Conservation (phyloP, 1,139 yeast genomes). For the Petasospora fabianii region DNA sequence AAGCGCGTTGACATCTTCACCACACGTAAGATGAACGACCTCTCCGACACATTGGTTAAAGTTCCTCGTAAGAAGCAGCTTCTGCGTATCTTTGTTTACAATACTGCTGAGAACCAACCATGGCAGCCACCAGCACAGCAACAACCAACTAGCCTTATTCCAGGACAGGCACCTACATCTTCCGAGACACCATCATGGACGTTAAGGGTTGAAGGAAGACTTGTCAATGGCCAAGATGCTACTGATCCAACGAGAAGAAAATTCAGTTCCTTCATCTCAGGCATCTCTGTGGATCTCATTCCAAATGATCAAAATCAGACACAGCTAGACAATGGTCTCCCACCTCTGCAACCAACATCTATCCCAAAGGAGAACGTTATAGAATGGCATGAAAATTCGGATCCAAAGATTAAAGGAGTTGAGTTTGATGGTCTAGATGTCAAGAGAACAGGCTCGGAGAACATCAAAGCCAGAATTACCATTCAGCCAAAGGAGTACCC, state of each 20-base stretch:
- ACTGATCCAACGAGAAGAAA: slow-evolving; percentile 45
- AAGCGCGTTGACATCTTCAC: slow-evolving; percentile 74
- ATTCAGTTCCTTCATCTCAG: slow-evolving; percentile 79
- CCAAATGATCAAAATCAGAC: slow-evolving; percentile 28
- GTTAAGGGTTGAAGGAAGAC: slow-evolving; percentile 80
- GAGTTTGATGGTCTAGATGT: slow-evolving; percentile 89
- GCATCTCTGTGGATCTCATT: slow-evolving; percentile 74
- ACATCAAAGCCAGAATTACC: slow-evolving; percentile 67
- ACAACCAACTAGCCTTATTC: slow-evolving; percentile 9
- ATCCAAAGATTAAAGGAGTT: slow-evolving; percentile 38
- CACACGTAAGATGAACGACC: slow-evolving; percentile 77
- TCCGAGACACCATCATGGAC: slow-evolving; percentile 67
- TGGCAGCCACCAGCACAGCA: slow-evolving; percentile 68
- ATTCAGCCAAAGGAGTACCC: slow-evolving; percentile 76
- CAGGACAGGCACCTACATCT: slow-evolving; percentile 29
- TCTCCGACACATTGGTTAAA: slow-evolving; percentile 62
- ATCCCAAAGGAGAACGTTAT: slow-evolving; percentile 38
- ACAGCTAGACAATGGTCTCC: not conserved
- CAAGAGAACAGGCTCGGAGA: slow-evolving; percentile 69
- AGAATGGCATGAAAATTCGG: slow-evolving; percentile 60
- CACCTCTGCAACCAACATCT: slow-evolving; percentile 23
- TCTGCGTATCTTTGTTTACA: slow-evolving; percentile 78
- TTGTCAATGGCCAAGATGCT: slow-evolving; percentile 44
- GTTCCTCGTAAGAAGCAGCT: slow-evolving; percentile 48
- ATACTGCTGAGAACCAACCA: slow-evolving; percentile 80